A percentile compares a stretch with the other conserved stretches of the same genome.
Conservation (phyloP, 208 protist genomes). For the Leishmania major region DNA sequence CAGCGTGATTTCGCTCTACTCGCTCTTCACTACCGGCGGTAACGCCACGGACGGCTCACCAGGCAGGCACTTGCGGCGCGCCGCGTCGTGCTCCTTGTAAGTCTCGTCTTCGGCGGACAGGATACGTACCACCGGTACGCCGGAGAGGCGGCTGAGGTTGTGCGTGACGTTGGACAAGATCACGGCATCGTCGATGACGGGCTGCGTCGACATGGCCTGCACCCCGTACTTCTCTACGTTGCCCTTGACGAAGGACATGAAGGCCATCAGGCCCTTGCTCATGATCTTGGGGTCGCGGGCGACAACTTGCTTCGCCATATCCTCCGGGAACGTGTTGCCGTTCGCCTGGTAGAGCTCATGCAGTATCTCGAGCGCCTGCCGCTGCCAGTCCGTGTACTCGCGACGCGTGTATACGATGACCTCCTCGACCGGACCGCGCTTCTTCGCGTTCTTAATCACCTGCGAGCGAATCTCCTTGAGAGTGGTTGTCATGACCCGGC, state of each 20-base stretch:
- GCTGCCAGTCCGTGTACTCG: conserved; percentile 78
- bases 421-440: conserved; percentile 63
- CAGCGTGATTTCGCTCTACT: not conserved
- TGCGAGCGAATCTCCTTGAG: conserved; percentile 89
- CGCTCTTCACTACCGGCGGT: conserved; percentile 19
- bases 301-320: conserved; percentile 60
- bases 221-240: conserved; percentile 86
- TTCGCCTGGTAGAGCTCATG: conserved; percentile 59
- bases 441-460: conserved; percentile 80
- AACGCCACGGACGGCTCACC: conserved; percentile 77
- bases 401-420: conserved; percentile 78
- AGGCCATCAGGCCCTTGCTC: conserved; percentile 86
- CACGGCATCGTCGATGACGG: conserved; percentile 72
- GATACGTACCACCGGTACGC: conserved; percentile 59
- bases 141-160: conserved; percentile 72
- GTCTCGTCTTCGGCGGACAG: conserved; percentile 53
- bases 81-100: conserved; percentile 65
- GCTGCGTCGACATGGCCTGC: conserved; percentile 64
- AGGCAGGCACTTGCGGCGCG: conserved; percentile 72
- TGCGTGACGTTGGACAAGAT: conserved; percentile 50
- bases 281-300: conserved; percentile 42
- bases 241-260: conserved; percentile 77
- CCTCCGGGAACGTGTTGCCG: conserved; percentile 57
- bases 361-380: conserved; percentile 72
- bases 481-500: conserved; percentile 81